Evolutionary conservation across 2,329 filamentous ascomycete genomes (phyloP).

Genomic region (Pseudogymnoascus sp.): DNA sequence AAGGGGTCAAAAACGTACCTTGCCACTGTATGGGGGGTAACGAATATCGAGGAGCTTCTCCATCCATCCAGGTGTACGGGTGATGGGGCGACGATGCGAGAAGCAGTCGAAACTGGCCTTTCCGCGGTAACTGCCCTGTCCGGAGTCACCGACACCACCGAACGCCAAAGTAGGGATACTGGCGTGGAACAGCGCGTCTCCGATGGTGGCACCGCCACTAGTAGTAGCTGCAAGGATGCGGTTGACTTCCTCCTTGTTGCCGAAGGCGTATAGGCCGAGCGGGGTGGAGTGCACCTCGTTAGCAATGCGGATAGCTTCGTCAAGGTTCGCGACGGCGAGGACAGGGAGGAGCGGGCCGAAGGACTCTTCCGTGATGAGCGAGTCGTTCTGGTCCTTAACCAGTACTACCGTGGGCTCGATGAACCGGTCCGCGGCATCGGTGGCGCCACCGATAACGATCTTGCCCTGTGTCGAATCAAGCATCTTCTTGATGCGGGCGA

Average conservation of each 20-base stretch:
- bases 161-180: slow-evolving; percentile 67
- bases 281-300: slow-evolving; percentile 79
- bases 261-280: slow-evolving; percentile 78
- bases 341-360: slow-evolving; percentile 92
- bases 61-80: slow-evolving; percentile 59
- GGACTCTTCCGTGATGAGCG: slow-evolving; percentile 73
- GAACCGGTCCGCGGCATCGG: slow-evolving; percentile 72
- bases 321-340: slow-evolving; percentile 68
- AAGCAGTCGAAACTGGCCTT: slow-evolving; percentile 65
- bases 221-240: slow-evolving; percentile 54
- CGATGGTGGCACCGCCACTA: slow-evolving; percentile 62
- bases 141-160: slow-evolving; percentile 75
- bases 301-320: slow-evolving; percentile 76
- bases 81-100: slow-evolving; percentile 52
- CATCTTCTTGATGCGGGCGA: slow-evolving; percentile 80
- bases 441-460: slow-evolving; percentile 78
- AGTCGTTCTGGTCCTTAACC: slow-evolving; percentile 66
- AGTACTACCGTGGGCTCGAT: slow-evolving; percentile 93
- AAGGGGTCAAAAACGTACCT: slow-evolving; percentile 12
- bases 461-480: slow-evolving; percentile 76
- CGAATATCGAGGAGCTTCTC: slow-evolving; percentile 60
- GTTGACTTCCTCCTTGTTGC: slow-evolving; percentile 68
- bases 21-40: slow-evolving; percentile 54
- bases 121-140: slow-evolving; percentile 70
- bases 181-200: slow-evolving; percentile 63